These are phyloP conservation scores for Moringa oleifera DNA, from an alignment of 345 rosid genomes.

Conservation along the genomic window DNA sequence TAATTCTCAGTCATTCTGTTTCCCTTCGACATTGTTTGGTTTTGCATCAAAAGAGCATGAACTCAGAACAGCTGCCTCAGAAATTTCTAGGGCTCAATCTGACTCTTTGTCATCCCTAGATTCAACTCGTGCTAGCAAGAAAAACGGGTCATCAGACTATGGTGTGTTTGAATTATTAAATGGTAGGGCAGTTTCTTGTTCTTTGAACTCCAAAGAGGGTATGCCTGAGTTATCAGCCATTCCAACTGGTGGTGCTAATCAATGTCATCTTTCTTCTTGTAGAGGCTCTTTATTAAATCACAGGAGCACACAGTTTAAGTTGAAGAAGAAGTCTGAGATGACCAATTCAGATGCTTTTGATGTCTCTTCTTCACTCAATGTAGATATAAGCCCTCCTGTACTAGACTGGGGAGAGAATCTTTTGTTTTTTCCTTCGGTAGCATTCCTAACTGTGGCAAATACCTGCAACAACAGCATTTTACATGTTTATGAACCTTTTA, in stretches of 20 bases:
- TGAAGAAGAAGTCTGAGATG: constrained; percentile 26
- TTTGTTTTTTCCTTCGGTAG: constrained; percentile 49
- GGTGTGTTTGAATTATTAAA: constrained; percentile 38
- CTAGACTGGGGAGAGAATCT: constrained; percentile 56
- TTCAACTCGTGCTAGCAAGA: constrained; percentile 22
- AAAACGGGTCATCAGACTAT: constrained; percentile 37
- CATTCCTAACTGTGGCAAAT: constrained; percentile 49
- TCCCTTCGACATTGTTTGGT: constrained; percentile 59
- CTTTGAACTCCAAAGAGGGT: constrained; percentile 31
- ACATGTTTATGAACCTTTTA: constrained; percentile 54
- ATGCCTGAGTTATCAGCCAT: constrained; percentile 26
- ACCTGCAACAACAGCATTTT: constrained; percentile 53
- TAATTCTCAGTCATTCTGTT: constrained; percentile 47
- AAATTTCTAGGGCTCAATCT: constrained; percentile 27
- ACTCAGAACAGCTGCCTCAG: constrained; percentile 23
- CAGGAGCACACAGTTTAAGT: constrained; percentile 23
- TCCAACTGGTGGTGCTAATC: constrained; percentile 23
- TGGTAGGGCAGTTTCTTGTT: constrained; percentile 55
- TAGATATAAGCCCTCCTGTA: constrained; percentile 47
- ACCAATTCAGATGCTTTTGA: constrained; percentile 26
- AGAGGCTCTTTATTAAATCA: constrained; percentile 28
- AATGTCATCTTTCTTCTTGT: constrained; percentile 38
- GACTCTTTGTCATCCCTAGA: constrained; percentile 26
- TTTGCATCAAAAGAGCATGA: constrained; percentile 23
- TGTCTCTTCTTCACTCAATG: constrained; percentile 26